These are phyloP conservation scores for Pseudopithomyces chartarum DNA, from an alignment of 2,329 filamentous ascomycete species.

Conservation along the genomic window DNA sequence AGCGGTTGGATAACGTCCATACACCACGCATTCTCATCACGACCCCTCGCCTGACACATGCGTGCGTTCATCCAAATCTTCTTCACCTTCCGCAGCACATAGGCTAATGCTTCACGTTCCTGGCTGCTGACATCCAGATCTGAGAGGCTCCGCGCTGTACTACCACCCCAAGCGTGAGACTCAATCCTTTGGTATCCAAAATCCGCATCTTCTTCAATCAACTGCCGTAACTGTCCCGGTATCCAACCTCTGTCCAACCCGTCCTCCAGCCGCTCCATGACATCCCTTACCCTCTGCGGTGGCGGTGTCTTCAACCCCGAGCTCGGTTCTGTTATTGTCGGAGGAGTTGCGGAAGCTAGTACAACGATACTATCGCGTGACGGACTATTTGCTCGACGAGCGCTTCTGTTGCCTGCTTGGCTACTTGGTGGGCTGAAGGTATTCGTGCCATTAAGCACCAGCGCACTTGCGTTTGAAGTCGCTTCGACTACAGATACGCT, in stretches of 20 bases:
- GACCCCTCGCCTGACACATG: constrained; percentile 10
- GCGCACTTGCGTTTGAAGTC: constrained; percentile 12
- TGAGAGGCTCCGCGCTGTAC: constrained; percentile 7
- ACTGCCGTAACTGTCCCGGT: constrained; percentile 12
- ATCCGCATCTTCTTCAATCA: constrained; percentile 14
- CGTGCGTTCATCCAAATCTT: constrained; percentile 13
- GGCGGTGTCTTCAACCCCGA: not conserved
- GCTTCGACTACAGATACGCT: constrained; percentile 14
- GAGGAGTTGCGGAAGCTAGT: not conserved
- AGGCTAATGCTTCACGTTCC: constrained; percentile 8
- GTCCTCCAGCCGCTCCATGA: constrained; percentile 13
- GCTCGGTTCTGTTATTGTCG: constrained; percentile 1
- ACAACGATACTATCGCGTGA: constrained; percentile 1
- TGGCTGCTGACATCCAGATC: constrained; percentile 1
- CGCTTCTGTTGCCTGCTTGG: constrained; percentile 14
- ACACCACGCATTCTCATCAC: constrained; percentile 19
- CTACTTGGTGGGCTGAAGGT: constrained; percentile 16
- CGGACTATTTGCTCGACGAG: constrained; percentile 10
- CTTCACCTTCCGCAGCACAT: constrained; percentile 16
- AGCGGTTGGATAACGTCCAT: constrained; percentile 15
- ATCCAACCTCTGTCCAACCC: constrained; percentile 10
- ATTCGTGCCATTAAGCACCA: constrained; percentile 16
- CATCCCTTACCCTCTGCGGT: constrained; percentile 12
- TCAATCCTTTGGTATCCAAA: constrained; percentile 17
- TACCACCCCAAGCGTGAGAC: constrained; percentile 11